Evolutionary conservation across 1,284 basidiomycete genomes (phyloP), one percentile per base, ranked within the genome.

Genomic region (Heliocybe sulcata): DNA sequence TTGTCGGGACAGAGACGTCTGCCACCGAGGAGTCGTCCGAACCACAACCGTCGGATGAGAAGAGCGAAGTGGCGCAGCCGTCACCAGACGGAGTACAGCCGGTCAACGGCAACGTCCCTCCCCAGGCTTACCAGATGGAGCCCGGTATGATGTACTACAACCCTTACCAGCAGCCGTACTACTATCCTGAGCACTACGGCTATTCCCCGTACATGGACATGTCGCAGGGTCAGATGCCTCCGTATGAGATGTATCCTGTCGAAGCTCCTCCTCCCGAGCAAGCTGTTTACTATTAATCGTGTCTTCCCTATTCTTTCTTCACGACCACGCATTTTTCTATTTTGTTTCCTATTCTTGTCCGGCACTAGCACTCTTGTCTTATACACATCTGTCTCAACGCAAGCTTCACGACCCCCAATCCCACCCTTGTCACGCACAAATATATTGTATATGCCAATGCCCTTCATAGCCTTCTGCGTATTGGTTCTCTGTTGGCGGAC

Each of bases 151-250:
- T 82, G 70, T 69, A 68, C 27, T 86, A 84, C 57, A 63, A 75
- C 33, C 67, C 75, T 12, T 85, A 86, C 63, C 77, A 74, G 53
- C 78, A 77, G 59, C 78, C 76, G 51, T 77, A 77, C 71, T 87
- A 85, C 66, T 85, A 85, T 65, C 81, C 83, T 20, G 83, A 85
- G 55, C 75, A 77, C 58, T 86, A 85, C 62, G 80, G 77, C 57
- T 87, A 86, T 65, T 69, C 76, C 56, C 76, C 76, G 45, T 85
- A 85, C 69, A 71, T 85, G 71, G 83, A 85, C 65, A 76, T 81
- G 77, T 73, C 81, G 22, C 67, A 73, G 59, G 29, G 29, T 12
- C 29, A 31, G 29, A 42, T 42, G 38, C 76, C 80, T 63, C 79
- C 79, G 60, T 87, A 87, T 66, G 84, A 87, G 60, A 75, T 80